A percentile compares a stretch with the other conserved stretches of the same genome.
These are phyloP conservation scores for Cicer pinnatifidum DNA, from an alignment of 306 rosid species.

Conservation along the genomic window DNA sequence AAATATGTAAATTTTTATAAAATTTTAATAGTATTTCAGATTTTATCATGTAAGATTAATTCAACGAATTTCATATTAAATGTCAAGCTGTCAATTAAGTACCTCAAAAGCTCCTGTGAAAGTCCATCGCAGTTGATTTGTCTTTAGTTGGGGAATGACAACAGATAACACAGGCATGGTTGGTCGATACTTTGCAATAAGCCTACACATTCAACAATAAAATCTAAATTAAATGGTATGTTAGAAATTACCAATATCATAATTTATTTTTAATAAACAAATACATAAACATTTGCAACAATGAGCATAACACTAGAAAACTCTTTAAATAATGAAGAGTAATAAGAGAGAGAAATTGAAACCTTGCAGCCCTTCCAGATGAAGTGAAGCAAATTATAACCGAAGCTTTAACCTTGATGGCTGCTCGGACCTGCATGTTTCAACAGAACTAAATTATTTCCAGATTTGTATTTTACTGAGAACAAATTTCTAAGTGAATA, in stretches of 20 bases:
- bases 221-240: not conserved
- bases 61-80: too few species aligned
- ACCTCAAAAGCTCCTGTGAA: conserved; percentile 96
- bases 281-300: not conserved
- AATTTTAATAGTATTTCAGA: too few species aligned
- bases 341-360: not conserved
- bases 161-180: conserved; percentile 91
- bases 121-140: conserved; percentile 85
- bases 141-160: conserved; percentile 81
- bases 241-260: not conserved
- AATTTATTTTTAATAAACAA: not conserved
- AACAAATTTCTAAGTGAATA: conserved; percentile 20
- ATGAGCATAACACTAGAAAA: conserved; percentile 3
- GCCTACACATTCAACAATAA: conserved; percentile 47
- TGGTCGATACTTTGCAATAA: conserved; percentile 89
- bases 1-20: too few species aligned
- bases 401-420: conserved; percentile 95
- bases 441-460: conserved; percentile 28
- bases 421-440: conserved; percentile 83
- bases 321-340: not conserved
- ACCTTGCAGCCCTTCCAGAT: conserved; percentile 99
- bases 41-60: too few species aligned
- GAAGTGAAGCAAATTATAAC: conserved; percentile 94
- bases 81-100: conserved; percentile 20
- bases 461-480: conserved; percentile 9